Conservation (phyloP, 768 basidiomycete species). For the Lanmaoa rubissima region DNA sequence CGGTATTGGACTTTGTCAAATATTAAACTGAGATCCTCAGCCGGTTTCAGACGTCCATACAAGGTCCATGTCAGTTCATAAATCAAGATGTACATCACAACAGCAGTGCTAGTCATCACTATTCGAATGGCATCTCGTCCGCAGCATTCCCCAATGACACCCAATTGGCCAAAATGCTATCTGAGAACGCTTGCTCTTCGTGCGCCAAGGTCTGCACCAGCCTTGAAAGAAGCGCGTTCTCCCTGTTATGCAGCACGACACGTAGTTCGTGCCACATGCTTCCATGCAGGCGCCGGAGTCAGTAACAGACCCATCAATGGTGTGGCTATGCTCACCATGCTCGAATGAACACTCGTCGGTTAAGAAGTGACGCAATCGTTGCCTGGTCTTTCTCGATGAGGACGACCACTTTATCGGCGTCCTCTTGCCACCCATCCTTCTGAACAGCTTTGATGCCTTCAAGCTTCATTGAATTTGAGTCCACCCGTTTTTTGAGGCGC, state of each 20-base stretch:
- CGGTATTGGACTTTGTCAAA: not conserved
- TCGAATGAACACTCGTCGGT: conserved; percentile 81
- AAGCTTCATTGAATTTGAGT: conserved; percentile 69
- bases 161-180: conserved; percentile 71
- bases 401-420: conserved; percentile 71
- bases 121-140: conserved; percentile 86
- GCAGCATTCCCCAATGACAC: conserved; percentile 64
- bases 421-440: conserved; percentile 85
- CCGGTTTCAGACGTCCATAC: not conserved
- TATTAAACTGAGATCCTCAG: not conserved
- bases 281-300: conserved; percentile 7
- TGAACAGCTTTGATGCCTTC: conserved; percentile 65
- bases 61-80: conserved; percentile 8
- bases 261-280: conserved; percentile 98
- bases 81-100: conserved; percentile 15
- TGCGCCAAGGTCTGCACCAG: conserved; percentile 69
- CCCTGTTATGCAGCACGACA: conserved; percentile 86
- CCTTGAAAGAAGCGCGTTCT: conserved; percentile 77
- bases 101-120: conserved; percentile 19
- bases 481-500: conserved; percentile 82
- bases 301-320: not conserved
- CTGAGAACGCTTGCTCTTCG: conserved; percentile 69
- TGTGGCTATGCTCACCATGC: conserved; percentile 57
- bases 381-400: conserved; percentile 85
- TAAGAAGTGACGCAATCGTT: conserved; percentile 69